These are phyloP conservation scores for Picea sitchensis DNA, from an alignment of 75 land plant genomes.

Conservation along the genomic window DNA sequence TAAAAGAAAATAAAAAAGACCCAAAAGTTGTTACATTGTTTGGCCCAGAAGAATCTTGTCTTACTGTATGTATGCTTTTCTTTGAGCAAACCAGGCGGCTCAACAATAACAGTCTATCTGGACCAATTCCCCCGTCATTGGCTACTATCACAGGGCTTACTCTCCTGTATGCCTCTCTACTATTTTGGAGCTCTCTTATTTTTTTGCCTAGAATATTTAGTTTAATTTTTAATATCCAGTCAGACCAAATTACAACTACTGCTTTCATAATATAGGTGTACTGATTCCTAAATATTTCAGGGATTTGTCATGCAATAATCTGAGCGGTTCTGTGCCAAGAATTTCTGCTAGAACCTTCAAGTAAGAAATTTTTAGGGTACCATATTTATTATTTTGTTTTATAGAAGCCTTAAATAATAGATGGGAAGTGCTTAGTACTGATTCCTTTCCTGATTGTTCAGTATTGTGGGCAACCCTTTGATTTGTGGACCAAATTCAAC, in stretches of 20 bases:
- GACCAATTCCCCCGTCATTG: slow-evolving; percentile 51
- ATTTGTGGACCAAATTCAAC: slow-evolving; percentile 45
- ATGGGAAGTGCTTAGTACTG: slow-evolving; percentile 22
- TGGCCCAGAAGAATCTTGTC: too few species aligned
- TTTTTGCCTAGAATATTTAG: not conserved
- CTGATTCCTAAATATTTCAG: slow-evolving; percentile 29
- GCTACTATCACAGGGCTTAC: slow-evolving; percentile 41
- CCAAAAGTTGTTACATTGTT: too few species aligned
- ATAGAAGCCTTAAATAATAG: too few species aligned
- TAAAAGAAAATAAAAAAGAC: too few species aligned
- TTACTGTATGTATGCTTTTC: too few species aligned
- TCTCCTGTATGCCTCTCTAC: slow-evolving; percentile 29
- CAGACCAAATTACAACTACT: too few species aligned
- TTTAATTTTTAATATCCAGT: too few species aligned
- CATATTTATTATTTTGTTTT: too few species aligned
- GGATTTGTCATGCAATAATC: slow-evolving; percentile 83
- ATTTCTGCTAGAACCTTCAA: not conserved
- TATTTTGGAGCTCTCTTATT: not conserved
- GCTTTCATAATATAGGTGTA: too few species aligned
- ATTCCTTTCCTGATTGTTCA: slow-evolving; percentile 16
- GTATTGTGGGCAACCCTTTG: slow-evolving; percentile 67
- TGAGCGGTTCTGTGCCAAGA: slow-evolving; percentile 77
- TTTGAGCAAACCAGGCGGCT: slow-evolving; percentile 32
- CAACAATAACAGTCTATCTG: slow-evolving; percentile 75
- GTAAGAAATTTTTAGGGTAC: too few species aligned